Base-by-base conservation (phyloP, 768 basidiomycete species). In the Termitomyces sp. region DNA sequence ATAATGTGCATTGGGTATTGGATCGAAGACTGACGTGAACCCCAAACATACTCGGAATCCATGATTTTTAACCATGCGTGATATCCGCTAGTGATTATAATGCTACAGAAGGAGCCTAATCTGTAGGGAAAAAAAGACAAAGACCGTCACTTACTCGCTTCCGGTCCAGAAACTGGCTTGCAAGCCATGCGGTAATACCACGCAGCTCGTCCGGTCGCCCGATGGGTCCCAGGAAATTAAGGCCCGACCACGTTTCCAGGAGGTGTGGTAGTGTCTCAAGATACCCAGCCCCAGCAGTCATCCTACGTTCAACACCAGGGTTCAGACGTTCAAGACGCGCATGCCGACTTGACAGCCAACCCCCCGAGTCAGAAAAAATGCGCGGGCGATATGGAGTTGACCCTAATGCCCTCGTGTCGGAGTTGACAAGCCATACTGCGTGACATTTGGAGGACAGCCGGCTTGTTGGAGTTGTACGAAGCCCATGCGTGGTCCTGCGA, bases 401-500 rank as follows among this genome's bases (percentile, higher is more conserved):
- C 87, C 2, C 89, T 78, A 52, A 91, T 89, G 3, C 75, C 71
- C 66, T 83, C 73, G 42, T 66, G 70, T 1, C 86, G 89, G 1
- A 91, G 78, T 65, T 91, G 89, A 63, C 87, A 89, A 3, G 88
- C 89, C 86, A 91, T 86, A 66, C 85, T 88, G 50, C 89, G 80
- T 3, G 76, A 82, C 86, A 89, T 89, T 69, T 91, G 89, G 44
- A 90, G 70, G 23, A 91, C 87, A 6, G 83, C 89, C 1, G 85
- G 80, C 69, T 91, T 91, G 72, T 84, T 87, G 48, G 80, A 77
- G 70, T 89, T 89, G 11, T n/a, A n/a, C n/a, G n/a, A n/a, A n/a
- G n/a, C n/a, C n/a, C n/a, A n/a, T n/a, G n/a, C n/a, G n/a, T n/a
- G n/a, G n/a, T n/a, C n/a, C n/a, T n/a, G n/a, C n/a, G n/a, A n/a